Evolutionary conservation across 768 basidiomycete species (phyloP).

Genomic region (Trametes elegans): DNA sequence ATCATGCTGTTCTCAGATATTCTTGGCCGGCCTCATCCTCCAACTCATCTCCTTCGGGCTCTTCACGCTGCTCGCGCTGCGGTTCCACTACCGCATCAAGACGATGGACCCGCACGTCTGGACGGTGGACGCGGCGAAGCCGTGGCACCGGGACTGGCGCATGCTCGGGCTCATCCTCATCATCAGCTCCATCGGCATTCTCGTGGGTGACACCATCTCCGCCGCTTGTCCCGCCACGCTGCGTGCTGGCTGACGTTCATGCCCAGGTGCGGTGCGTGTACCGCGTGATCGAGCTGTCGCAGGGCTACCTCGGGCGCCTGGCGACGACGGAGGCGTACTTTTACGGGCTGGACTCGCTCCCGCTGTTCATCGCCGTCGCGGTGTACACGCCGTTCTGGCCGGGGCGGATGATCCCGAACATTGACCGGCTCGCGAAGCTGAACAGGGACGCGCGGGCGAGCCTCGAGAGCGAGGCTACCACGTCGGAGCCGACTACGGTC

Average conservation of each 20-base stretch:
- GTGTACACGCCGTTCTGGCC: constrained; percentile 67
- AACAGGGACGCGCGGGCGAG: not conserved
- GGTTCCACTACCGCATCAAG: constrained; percentile 50
- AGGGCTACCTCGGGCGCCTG: constrained; percentile 61
- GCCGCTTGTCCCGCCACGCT: too few species aligned
- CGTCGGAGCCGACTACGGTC: too few species aligned
- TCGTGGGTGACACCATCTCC: too few species aligned
- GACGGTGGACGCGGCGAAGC: constrained; percentile 34
- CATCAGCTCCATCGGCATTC: constrained; percentile 59
- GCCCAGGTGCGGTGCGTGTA: constrained; percentile 66
- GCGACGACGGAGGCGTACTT: constrained; percentile 60
- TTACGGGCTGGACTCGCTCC: constrained; percentile 66
- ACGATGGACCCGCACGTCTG: constrained; percentile 41
- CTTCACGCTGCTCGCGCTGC: constrained; percentile 45
- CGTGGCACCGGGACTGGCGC: constrained; percentile 60
- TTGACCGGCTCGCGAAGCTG: constrained; percentile 10
- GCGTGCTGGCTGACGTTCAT: too few species aligned
- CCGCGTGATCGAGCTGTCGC: constrained; percentile 51
- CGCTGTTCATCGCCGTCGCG: constrained; percentile 57
- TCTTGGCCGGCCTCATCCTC: constrained; percentile 54
- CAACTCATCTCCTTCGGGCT: constrained; percentile 52
- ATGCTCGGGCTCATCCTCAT: constrained; percentile 48
- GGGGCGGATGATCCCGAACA: constrained; percentile 46
- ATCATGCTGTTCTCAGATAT: constrained; percentile 37
- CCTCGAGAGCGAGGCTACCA: too few species aligned